Percentiles rank a stretch among this genome's conserved stretches.
phyloP scores from a whole-genome alignment of 768 basidiomycete species.

The Auricularia auricula-judae region DNA sequence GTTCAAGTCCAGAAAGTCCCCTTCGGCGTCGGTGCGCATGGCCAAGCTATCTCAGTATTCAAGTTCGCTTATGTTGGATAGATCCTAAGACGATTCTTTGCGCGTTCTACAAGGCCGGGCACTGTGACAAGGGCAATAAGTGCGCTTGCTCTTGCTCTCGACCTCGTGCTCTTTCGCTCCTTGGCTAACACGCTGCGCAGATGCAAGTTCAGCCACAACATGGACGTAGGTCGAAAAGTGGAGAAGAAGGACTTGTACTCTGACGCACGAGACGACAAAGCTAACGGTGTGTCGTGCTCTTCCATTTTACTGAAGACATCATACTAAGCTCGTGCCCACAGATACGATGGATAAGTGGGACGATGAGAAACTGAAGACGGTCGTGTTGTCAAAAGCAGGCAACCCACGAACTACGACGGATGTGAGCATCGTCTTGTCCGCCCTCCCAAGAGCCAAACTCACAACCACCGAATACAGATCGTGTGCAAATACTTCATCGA shows the following conservation, averaged over 20 bases:
- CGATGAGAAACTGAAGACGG: constrained; percentile 82
- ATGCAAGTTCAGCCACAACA: constrained; percentile 96
- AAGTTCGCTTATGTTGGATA: background rate
- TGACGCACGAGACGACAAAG: constrained; percentile 75
- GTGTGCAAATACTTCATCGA: constrained; percentile 97
- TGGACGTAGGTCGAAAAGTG: constrained; percentile 79
- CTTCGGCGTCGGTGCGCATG: constrained; percentile 56
- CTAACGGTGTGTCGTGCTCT: constrained; percentile 38
- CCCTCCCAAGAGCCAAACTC: background rate
- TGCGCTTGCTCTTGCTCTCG: background rate
- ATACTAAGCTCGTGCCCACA: constrained; percentile 18
- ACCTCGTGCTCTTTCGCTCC: no score
- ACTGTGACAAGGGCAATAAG: constrained; percentile 85
- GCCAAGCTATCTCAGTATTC: background rate
- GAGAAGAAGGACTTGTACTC: constrained; percentile 94
- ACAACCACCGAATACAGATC: constrained; percentile 40
- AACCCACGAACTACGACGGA: constrained; percentile 91
- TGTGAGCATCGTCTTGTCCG: constrained; percentile 29
- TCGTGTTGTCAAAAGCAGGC: constrained; percentile 78
- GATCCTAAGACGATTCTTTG: constrained; percentile 95
- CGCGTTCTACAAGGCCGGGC: constrained; percentile 83
- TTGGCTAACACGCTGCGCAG: constrained; percentile 8
- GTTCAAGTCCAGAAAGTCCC: constrained; percentile 79
- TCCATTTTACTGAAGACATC: background rate
- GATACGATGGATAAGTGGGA: constrained; percentile 99